Conservation (phyloP, 352 stramenopile species). For the Pythium scleroteichum region DNA sequence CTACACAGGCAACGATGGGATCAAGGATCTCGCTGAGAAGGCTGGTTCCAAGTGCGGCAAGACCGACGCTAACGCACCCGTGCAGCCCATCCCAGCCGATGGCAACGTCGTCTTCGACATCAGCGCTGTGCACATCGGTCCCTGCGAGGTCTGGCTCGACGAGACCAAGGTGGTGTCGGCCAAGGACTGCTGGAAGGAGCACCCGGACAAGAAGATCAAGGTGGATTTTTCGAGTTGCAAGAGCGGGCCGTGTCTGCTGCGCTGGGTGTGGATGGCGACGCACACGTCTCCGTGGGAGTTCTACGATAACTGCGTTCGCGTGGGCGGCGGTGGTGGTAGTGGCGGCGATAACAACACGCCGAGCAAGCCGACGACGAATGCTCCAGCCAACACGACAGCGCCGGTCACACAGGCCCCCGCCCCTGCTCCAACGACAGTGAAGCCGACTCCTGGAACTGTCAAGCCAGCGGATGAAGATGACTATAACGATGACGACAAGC, state of each 20-base stretch:
- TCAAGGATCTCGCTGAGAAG: slow-evolving; percentile 30
- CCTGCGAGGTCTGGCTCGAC: slow-evolving; percentile 52
- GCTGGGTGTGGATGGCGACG: slow-evolving; percentile 49
- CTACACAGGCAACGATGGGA: slow-evolving; percentile 34
- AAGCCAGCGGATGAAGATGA: neutral
- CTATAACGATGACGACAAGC: neutral
- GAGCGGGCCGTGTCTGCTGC: slow-evolving; percentile 32
- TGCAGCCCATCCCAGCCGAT: slow-evolving; percentile 28
- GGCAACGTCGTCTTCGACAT: slow-evolving; percentile 32
- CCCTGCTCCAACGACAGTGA: neutral
- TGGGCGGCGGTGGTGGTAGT: slow-evolving; percentile 13
- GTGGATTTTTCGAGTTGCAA: slow-evolving; percentile 42
- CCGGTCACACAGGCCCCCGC: neutral
- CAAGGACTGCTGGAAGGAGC: slow-evolving; percentile 37
- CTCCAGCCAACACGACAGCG: slow-evolving; percentile 7
- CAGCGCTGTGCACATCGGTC: slow-evolving; percentile 37
- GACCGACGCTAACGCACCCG: slow-evolving; percentile 30
- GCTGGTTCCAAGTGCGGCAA: slow-evolving; percentile 41
- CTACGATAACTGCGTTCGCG: slow-evolving; percentile 44
- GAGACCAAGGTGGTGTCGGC: slow-evolving; percentile 33
- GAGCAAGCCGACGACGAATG: neutral
- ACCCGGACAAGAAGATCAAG: slow-evolving; percentile 30
- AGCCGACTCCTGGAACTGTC: neutral
- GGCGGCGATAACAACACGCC: neutral
- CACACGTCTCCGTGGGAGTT: slow-evolving; percentile 48